A percentile compares a stretch with the other conserved stretches of the same genome.
phyloP scores from a whole-genome alignment of 805 yeast species.

The Kodamaea nitidulidarum region DNA sequence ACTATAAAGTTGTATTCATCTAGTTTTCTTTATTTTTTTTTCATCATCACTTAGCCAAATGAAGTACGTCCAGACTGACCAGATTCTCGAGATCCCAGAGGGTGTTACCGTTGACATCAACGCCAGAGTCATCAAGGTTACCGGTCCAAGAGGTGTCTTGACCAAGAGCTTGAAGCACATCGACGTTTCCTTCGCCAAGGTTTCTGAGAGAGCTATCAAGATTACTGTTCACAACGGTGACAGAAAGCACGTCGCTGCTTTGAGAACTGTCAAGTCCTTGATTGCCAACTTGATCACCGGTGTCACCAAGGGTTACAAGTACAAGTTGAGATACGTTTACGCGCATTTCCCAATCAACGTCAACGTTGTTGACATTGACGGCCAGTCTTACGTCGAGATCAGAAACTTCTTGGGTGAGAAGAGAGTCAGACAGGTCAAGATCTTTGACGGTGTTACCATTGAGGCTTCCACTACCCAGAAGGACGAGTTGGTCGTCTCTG shows the following conservation, averaged over 20 bases:
- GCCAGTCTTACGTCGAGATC: slow-evolving; percentile 77
- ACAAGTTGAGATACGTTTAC: slow-evolving; percentile 99
- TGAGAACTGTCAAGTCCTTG: slow-evolving; percentile 97
- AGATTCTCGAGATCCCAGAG: slow-evolving; percentile 80
- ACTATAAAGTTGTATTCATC: not conserved
- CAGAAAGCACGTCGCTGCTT: slow-evolving; percentile 99
- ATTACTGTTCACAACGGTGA: slow-evolving; percentile 97
- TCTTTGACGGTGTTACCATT: slow-evolving; percentile 85
- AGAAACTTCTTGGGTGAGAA: slow-evolving; percentile 99
- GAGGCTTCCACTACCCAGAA: slow-evolving; percentile 79
- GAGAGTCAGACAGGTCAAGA: slow-evolving; percentile 84
- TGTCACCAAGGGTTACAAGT: slow-evolving; percentile 98
- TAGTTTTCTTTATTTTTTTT: not conserved
- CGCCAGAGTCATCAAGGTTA: slow-evolving; percentile 84
- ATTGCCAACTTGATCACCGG: slow-evolving; percentile 93
- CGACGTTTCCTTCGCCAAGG: slow-evolving; percentile 87
- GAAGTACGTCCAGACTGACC: slow-evolving; percentile 89
- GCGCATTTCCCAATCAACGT: slow-evolving; percentile 99
- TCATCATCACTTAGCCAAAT: slow-evolving; percentile 20
- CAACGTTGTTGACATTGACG: slow-evolving; percentile 79
- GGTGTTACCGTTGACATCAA: slow-evolving; percentile 89
- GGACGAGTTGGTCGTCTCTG: slow-evolving; percentile 90
- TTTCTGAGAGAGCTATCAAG: slow-evolving; percentile 68
- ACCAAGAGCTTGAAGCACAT: slow-evolving; percentile 90
- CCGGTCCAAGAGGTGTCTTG: slow-evolving; percentile 97